Percentiles rank a stretch among this genome's conserved stretches.
These are phyloP conservation scores for Balansia obtecta DNA, from an alignment of 2,329 filamentous ascomycete genomes.

Conservation along the genomic window DNA sequence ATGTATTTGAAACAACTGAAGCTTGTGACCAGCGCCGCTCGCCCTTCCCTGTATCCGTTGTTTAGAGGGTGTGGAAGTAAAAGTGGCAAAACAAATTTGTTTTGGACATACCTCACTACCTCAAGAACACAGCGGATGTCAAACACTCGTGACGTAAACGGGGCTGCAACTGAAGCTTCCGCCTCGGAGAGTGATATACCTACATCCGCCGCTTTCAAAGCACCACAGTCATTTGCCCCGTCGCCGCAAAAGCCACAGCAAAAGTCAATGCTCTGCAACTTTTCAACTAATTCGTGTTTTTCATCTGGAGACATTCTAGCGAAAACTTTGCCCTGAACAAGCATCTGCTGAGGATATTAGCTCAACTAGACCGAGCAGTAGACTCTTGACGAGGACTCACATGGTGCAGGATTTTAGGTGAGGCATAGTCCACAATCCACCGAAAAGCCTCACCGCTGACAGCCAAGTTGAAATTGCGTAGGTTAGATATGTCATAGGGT, in stretches of 20 bases:
- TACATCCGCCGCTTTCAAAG: slow-evolving; percentile 91
- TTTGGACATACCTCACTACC: slow-evolving; percentile 56
- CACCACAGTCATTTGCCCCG: slow-evolving; percentile 94
- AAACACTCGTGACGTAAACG: slow-evolving; percentile 90
- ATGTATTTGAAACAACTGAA: slow-evolving; percentile 99
- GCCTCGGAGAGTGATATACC: slow-evolving; percentile 95
- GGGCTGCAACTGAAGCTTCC: slow-evolving; percentile 94
- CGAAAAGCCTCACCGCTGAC: slow-evolving; percentile 90
- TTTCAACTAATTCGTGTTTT: slow-evolving; percentile 95
- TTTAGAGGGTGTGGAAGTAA: too few species aligned
- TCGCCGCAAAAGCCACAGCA: slow-evolving; percentile 94
- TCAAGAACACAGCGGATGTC: slow-evolving; percentile 93
- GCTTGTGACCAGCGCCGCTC: slow-evolving; percentile 90
- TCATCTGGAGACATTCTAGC: slow-evolving; percentile 98
- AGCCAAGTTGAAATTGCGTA: slow-evolving; percentile 78
- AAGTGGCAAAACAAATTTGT: not conserved
- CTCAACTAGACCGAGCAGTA: not conserved
- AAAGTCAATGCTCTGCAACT: slow-evolving; percentile 91
- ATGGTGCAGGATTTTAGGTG: slow-evolving; percentile 61
- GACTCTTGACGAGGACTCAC: slow-evolving; percentile 26
- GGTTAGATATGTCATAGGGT: slow-evolving; percentile 70
- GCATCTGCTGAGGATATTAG: slow-evolving; percentile 45
- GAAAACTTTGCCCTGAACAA: slow-evolving; percentile 84
- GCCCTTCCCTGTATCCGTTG: slow-evolving; percentile 54
- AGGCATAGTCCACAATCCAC: slow-evolving; percentile 88